Evolutionary conservation across 2,329 filamentous ascomycete species (phyloP).

Genomic region (Colletotrichum limetticola): DNA sequence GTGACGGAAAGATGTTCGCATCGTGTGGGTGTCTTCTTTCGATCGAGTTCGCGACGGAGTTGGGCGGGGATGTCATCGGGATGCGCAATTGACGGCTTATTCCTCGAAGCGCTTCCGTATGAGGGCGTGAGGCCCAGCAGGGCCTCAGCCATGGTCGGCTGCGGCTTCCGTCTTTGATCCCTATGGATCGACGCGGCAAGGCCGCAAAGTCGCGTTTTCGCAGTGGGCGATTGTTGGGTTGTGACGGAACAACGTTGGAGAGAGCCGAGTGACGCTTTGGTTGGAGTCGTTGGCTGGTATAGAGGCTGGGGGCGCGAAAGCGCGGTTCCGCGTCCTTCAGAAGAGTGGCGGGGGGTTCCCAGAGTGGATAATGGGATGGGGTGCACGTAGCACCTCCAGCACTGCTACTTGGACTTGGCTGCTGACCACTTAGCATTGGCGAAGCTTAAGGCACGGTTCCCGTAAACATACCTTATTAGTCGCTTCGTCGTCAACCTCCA

Average conservation of each 20-base stretch:
- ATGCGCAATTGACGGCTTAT: constrained; percentile 46
- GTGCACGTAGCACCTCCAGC: not conserved
- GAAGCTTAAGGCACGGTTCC: not conserved
- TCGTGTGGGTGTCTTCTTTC: constrained; percentile 57
- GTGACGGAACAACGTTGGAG: constrained; percentile 11
- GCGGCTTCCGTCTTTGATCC: not conserved
- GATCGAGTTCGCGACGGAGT: constrained; percentile 52
- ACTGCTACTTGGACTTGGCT: not conserved
- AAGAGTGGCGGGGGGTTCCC: not conserved
- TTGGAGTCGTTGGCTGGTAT: not conserved
- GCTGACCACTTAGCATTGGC: not conserved
- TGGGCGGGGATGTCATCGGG: constrained; percentile 58
- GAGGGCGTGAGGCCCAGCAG: constrained; percentile 38
- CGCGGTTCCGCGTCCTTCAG: constrained; percentile 13
- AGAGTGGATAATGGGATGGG: not conserved
- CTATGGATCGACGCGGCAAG: constrained; percentile 10
- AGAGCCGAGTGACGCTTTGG: constrained; percentile 10
- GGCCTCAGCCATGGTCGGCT: constrained; percentile 39
- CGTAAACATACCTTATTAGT: not conserved
- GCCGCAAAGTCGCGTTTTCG: constrained; percentile 5
- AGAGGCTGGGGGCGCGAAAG: constrained; percentile 6
- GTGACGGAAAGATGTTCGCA: constrained; percentile 60
- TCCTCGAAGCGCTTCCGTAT: constrained; percentile 41
- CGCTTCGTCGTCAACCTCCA: not conserved
- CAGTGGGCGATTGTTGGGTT: constrained; percentile 30